phyloP scores from a whole-genome alignment of 2,329 filamentous ascomycete species.

The Colletotrichum viniferum region DNA sequence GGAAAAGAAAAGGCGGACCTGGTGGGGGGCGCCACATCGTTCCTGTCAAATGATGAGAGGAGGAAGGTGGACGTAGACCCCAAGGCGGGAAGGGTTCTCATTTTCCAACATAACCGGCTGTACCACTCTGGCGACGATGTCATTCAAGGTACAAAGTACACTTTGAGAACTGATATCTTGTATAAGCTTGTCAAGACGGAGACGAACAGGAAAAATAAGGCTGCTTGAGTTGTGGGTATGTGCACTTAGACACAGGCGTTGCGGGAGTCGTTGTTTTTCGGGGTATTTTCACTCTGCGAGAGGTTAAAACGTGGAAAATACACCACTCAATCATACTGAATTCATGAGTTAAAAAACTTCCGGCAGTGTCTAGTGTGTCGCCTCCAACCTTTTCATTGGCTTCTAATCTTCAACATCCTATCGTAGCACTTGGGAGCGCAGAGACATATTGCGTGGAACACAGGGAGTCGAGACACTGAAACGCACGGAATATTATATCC shows the following conservation, averaged over 20 bases:
- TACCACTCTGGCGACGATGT: constrained; percentile 61
- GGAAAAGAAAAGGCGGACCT: constrained; percentile 37
- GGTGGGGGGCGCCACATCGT: constrained; percentile 60
- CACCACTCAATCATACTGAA: neutral
- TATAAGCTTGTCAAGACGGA: constrained; percentile 33
- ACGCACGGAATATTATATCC: accelerated
- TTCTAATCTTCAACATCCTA: neutral
- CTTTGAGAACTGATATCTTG: constrained; percentile 60
- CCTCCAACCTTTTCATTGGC: neutral
- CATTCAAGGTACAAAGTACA: constrained; percentile 56
- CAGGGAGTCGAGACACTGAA: accelerated
- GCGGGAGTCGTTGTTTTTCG: accelerated
- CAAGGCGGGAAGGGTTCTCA: constrained; percentile 60
- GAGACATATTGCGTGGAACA: neutral
- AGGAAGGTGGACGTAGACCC: constrained; percentile 57
- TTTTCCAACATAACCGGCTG: constrained; percentile 61
- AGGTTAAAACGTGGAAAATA: neutral
- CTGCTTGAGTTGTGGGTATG: neutral
- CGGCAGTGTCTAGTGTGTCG: neutral
- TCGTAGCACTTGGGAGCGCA: neutral
- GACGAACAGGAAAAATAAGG: neutral
- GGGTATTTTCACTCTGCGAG: neutral
- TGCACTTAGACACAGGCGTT: neutral
- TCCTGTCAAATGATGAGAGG: constrained; percentile 48
- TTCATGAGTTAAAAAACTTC: neutral